phyloP scores from a whole-genome alignment of 208 protist genomes.

The Trypanosoma grayi region DNA sequence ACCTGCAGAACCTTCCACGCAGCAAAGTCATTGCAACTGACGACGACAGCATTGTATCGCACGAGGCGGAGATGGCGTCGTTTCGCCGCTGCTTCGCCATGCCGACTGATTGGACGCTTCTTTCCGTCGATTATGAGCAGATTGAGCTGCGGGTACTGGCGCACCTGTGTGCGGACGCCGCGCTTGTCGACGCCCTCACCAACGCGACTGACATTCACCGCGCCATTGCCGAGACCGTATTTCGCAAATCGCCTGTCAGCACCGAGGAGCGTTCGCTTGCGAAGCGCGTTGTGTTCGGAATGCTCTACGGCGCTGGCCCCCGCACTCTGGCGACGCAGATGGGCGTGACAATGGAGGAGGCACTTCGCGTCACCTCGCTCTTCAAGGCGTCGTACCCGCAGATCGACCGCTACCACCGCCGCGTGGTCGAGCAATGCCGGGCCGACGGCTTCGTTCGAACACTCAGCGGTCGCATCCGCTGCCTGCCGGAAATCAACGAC shows the following conservation, averaged over 20 bases:
- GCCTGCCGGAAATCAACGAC: conserved; percentile 68
- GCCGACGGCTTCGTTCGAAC: conserved; percentile 78
- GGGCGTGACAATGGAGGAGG: conserved; percentile 59
- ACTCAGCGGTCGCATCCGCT: conserved; percentile 68
- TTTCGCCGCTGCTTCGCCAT: conserved; percentile 83
- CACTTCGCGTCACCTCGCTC: conserved; percentile 46
- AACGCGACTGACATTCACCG: conserved; percentile 74
- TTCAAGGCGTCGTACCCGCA: conserved; percentile 64
- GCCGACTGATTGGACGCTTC: conserved; percentile 44
- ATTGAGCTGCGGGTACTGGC: conserved; percentile 91
- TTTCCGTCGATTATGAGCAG: conserved; percentile 90
- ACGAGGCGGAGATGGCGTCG: conserved; percentile 35
- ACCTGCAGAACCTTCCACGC: conserved; percentile 88
- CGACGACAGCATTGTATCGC: neutral
- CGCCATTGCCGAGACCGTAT: conserved; percentile 69
- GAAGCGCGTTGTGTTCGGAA: conserved; percentile 87
- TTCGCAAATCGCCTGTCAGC: conserved; percentile 63
- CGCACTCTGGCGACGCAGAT: conserved; percentile 72
- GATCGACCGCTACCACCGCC: conserved; percentile 59
- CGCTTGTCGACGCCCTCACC: conserved; percentile 64
- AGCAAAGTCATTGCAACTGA: conserved; percentile 16
- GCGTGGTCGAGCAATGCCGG: conserved; percentile 64
- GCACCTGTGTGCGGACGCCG: conserved; percentile 71
- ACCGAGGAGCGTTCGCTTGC: conserved; percentile 67
- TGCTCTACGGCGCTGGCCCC: conserved; percentile 81